phyloP scores from a whole-genome alignment of 495 filamentous ascomycete genomes.

The Aspergillus campestris region DNA sequence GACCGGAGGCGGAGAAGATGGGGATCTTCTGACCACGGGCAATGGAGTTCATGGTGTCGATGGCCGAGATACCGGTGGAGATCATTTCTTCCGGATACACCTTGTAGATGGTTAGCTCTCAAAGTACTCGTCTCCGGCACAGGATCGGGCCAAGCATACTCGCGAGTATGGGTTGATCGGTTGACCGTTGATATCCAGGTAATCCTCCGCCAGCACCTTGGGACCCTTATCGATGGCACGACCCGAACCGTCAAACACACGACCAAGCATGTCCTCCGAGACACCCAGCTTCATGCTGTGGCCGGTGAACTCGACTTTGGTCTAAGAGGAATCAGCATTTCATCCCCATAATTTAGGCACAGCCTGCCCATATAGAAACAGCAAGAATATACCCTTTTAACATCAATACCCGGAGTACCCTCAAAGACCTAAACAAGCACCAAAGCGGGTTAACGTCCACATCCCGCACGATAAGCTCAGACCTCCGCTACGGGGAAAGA shows the following conservation, averaged over 20 bases:
- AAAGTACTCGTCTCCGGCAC: background rate
- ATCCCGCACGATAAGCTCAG: constrained; percentile 6
- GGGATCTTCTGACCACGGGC: constrained; percentile 99
- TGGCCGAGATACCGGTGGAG: constrained; percentile 97
- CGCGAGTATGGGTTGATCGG: constrained; percentile 98
- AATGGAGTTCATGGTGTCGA: constrained; percentile 99
- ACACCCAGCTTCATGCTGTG: constrained; percentile 97
- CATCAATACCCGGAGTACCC: constrained; percentile 93
- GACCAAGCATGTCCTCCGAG: constrained; percentile 98
- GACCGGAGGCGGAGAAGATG: constrained; percentile 97
- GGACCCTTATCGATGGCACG: constrained; percentile 97
- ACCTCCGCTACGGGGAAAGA: background rate
- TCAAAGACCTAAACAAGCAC: constrained; percentile 73
- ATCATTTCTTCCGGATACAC: constrained; percentile 99
- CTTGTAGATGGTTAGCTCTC: constrained; percentile 33
- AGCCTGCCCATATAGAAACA: background rate
- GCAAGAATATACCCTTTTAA: constrained; percentile 69
- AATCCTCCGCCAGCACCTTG: constrained; percentile 96
- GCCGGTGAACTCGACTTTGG: constrained; percentile 93
- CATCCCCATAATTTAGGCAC: background rate
- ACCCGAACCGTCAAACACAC: constrained; percentile 97
- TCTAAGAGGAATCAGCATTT: constrained; percentile 42
- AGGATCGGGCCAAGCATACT: constrained; percentile 40
- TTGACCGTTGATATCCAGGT: constrained; percentile 97
- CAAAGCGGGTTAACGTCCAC: constrained; percentile 14